Evolutionary conservation across 2,329 filamentous ascomycete genomes (phyloP).

Genomic region (Apiospora phragmitis): DNA sequence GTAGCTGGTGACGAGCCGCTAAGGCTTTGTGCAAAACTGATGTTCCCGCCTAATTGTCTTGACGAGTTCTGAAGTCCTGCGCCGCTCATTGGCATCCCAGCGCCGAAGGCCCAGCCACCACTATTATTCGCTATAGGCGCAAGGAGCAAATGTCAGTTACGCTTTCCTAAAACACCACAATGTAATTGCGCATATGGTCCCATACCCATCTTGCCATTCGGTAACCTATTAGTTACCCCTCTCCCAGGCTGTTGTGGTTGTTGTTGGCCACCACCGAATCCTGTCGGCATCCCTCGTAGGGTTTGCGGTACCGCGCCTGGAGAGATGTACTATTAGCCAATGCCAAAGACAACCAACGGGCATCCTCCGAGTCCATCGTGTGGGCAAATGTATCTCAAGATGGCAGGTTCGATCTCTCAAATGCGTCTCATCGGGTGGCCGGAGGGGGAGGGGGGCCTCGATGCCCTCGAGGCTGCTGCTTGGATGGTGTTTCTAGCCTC

Average conservation of each 20-base stretch:
- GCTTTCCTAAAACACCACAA: background rate
- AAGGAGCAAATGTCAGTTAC: conserved; percentile 29
- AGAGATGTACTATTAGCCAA: conserved; percentile 8
- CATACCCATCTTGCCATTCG: conserved; percentile 66
- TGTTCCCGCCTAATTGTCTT: conserved; percentile 57
- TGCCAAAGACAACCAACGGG: background rate
- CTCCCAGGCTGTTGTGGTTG: conserved; percentile 58
- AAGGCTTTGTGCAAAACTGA: conserved; percentile 68
- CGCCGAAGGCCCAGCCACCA: conserved; percentile 63
- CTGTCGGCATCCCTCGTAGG: conserved; percentile 61
- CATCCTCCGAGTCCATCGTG: background rate
- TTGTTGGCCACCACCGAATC: conserved; percentile 59
- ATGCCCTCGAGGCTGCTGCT: background rate
- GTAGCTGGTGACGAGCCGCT: conserved; percentile 63
- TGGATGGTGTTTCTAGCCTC: background rate
- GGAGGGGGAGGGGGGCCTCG: background rate
- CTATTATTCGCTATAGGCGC: conserved; percentile 46
- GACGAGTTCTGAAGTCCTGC: conserved; percentile 53
- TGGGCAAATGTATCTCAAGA: background rate
- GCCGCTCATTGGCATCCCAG: conserved; percentile 60
- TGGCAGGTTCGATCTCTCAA: background rate
- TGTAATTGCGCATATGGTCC: conserved; percentile 16
- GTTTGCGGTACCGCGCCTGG: conserved; percentile 62
- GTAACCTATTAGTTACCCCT: conserved; percentile 59
- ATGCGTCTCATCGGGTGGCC: background rate